These are phyloP conservation scores for Clavispora asparagi DNA, from an alignment of 805 yeast species.

Conservation along the genomic window DNA sequence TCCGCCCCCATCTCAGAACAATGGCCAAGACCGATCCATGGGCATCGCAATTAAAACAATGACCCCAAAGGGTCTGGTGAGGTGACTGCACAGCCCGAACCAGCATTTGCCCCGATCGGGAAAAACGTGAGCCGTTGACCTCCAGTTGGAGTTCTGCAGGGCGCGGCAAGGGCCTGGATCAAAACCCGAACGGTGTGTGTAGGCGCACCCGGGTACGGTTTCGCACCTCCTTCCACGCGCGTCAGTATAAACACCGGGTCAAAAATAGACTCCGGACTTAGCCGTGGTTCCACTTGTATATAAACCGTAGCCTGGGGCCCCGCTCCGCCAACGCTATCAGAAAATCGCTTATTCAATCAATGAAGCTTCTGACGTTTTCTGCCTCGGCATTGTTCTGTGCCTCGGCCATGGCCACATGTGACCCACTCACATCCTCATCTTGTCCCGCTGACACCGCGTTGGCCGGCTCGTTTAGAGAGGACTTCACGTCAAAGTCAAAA, in stretches of 20 bases:
- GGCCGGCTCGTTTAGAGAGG: constrained; percentile 8
- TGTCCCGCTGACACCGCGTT: constrained; percentile 7
- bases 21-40: too few relatives aligned
- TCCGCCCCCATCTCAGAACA: too few relatives aligned
- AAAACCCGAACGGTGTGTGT: neutral
- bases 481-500: constrained; percentile 2
- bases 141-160: neutral
- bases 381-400: constrained; percentile 1
- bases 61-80: too few relatives aligned
- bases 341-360: neutral
- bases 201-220: neutral
- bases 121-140: too few relatives aligned
- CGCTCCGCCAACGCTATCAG: neutral
- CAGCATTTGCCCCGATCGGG: too few relatives aligned
- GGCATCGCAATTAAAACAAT: too few relatives aligned
- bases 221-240: neutral
- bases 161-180: neutral
- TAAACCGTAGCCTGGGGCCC: neutral
- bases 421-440: constrained; percentile 4
- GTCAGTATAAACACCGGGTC: neutral
- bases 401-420: constrained; percentile 4
- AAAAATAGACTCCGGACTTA: neutral
- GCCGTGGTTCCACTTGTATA: neutral
- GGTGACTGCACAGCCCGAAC: too few relatives aligned
- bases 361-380: neutral